Evolutionary conservation across 2,329 filamentous ascomycete genomes (phyloP).

Genomic region (Xylaria sp.): DNA sequence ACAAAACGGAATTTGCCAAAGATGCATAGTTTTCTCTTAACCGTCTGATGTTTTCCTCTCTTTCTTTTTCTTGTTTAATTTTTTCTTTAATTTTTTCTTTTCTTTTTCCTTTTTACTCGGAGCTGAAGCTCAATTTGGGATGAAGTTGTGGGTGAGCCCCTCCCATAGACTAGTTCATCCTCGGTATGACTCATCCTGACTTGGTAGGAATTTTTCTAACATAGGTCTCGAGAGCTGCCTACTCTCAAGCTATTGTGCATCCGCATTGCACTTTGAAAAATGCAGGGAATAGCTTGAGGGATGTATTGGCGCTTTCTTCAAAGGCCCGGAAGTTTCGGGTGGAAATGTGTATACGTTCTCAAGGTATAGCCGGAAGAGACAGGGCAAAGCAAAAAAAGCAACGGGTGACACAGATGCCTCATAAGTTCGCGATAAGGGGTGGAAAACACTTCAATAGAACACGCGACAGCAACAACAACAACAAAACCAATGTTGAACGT

Average conservation of each 20-base stretch:
- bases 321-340: background rate
- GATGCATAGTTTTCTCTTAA: background rate
- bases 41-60: background rate
- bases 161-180: background rate
- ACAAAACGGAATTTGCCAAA: slow-evolving; percentile 11
- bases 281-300: background rate
- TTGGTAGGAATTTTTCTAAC: too few relatives aligned
- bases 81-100: too few relatives aligned
- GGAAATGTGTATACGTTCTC: background rate
- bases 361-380: background rate
- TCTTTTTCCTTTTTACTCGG: background rate
- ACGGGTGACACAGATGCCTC: background rate
- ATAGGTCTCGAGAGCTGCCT: background rate
- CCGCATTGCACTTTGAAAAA: background rate
- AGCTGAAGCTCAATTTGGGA: background rate
- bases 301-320: background rate
- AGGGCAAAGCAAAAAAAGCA: background rate
- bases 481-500: slow-evolving; percentile 42
- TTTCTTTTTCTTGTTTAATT: too few relatives aligned
- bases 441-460: slow-evolving; percentile 1
- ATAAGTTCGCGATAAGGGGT: background rate
- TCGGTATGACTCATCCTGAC: background rate
- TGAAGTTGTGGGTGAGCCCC: background rate
- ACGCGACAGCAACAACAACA: background rate
- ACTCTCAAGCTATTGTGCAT: background rate